Evolutionary conservation across 225 moss, liverwort and hornwort species (phyloP).

Genomic region (Physcomitrium patens): DNA sequence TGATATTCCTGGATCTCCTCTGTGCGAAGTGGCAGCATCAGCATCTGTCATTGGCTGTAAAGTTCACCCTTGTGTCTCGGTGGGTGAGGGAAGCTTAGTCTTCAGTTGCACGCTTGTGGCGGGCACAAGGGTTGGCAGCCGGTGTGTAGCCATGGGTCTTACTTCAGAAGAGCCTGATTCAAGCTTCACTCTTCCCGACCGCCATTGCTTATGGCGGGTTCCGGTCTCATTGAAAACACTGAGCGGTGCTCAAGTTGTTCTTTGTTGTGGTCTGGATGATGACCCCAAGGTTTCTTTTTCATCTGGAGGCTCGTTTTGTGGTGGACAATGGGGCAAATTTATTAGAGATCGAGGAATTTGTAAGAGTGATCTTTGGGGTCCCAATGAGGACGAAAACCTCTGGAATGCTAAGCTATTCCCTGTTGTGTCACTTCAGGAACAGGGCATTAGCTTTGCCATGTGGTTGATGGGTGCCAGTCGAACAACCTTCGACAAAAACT

Average conservation of each 20-base stretch:
- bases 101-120: conserved; percentile 64
- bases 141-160: conserved; percentile 61
- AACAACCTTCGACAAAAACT: conserved; percentile 1
- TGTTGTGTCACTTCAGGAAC: conserved; percentile 29
- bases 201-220: conserved; percentile 73
- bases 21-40: conserved; percentile 57
- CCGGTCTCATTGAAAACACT: conserved; percentile 39
- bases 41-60: conserved; percentile 61
- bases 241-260: conserved; percentile 38
- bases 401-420: conserved; percentile 79
- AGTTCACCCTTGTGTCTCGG: conserved; percentile 46
- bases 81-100: conserved; percentile 66
- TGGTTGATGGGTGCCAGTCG: conserved; percentile 67
- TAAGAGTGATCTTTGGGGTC: conserved; percentile 57
- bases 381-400: conserved; percentile 43
- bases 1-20: conserved; percentile 43
- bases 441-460: conserved; percentile 45
- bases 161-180: conserved; percentile 19
- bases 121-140: conserved; percentile 53
- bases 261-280: conserved; percentile 81
- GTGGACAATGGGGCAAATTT: conserved; percentile 49
- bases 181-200: conserved; percentile 50
- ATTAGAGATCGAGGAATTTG: conserved; percentile 46
- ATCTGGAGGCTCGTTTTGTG: conserved; percentile 62
- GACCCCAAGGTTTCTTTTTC: conserved; percentile 52